Conservation (phyloP, 768 basidiomycete genomes). For the Scleroderma bovista region DNA sequence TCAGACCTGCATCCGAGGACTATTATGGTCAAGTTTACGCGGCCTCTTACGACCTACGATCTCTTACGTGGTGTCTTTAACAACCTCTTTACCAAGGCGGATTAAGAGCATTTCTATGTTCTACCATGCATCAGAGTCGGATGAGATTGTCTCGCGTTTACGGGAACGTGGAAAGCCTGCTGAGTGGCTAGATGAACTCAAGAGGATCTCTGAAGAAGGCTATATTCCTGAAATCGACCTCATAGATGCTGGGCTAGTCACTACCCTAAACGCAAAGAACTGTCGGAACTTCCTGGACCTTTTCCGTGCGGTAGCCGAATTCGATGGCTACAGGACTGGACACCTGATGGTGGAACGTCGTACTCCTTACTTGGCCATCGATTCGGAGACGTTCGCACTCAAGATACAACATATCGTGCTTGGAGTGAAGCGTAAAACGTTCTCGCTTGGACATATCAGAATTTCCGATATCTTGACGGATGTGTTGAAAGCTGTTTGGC, state of each 20-base stretch:
- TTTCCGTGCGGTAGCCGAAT: slow-evolving; percentile 92
- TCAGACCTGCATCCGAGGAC: slow-evolving; percentile 90
- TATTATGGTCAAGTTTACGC: slow-evolving; percentile 96
- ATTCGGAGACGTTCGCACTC: slow-evolving; percentile 92
- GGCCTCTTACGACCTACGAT: slow-evolving; percentile 66
- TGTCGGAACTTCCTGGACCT: slow-evolving; percentile 93
- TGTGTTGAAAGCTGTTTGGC: slow-evolving; percentile 78
- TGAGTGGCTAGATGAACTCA: slow-evolving; percentile 69
- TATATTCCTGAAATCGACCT: slow-evolving; percentile 94
- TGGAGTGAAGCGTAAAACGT: slow-evolving; percentile 92
- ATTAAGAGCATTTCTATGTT: slow-evolving; percentile 17
- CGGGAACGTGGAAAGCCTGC: slow-evolving; percentile 45
- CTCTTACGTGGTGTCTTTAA: slow-evolving; percentile 57
- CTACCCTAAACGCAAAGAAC: slow-evolving; percentile 76
- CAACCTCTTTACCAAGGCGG: slow-evolving; percentile 41
- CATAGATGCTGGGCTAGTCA: slow-evolving; percentile 94
- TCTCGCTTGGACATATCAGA: slow-evolving; percentile 94
- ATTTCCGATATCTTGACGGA: slow-evolving; percentile 91
- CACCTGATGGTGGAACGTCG: slow-evolving; percentile 95
- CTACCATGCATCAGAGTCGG: slow-evolving; percentile 39
- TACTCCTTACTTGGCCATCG: slow-evolving; percentile 82
- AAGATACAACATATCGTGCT: slow-evolving; percentile 97
- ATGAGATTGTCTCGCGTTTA: slow-evolving; percentile 66
- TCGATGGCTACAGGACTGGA: slow-evolving; percentile 94
- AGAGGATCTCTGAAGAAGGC: slow-evolving; percentile 55